Conservation (phyloP, 1,284 basidiomycete species). For the Puccinia novopanici region DNA sequence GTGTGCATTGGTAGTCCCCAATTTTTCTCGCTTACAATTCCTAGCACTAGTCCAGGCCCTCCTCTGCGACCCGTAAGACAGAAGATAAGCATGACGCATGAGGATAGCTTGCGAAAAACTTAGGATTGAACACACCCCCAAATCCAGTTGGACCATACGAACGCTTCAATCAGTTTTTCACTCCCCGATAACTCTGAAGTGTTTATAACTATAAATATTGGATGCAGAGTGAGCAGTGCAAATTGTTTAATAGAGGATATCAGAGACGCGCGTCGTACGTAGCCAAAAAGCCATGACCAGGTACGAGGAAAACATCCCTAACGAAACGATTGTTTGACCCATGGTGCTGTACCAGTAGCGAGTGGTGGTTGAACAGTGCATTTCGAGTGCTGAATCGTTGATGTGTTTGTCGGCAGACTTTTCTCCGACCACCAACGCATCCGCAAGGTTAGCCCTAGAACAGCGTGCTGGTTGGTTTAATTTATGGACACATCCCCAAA, state of each 20-base stretch:
- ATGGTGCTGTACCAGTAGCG: slow-evolving; percentile 28
- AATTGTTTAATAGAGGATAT: not conserved
- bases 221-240: not conserved
- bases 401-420: not conserved
- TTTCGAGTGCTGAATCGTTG: slow-evolving; percentile 18
- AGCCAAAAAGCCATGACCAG: not conserved
- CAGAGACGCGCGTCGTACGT: not conserved
- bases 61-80: not conserved
- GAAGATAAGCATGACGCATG: not conserved
- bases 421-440: slow-evolving; percentile 7
- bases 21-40: slow-evolving; percentile 6
- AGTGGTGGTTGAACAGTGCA: slow-evolving; percentile 1
- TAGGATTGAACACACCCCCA: slow-evolving; percentile 18
- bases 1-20: not conserved
- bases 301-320: slow-evolving; percentile 13
- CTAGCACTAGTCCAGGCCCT: slow-evolving; percentile 15
- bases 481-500: not conserved
- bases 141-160: slow-evolving; percentile 27
- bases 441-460: not conserved
- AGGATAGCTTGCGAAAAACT: not conserved
- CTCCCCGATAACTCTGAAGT: not conserved
- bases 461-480: not conserved
- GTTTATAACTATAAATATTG: not conserved
- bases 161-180: not conserved
- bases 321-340: slow-evolving; percentile 9